phyloP scores from a whole-genome alignment of 495 filamentous ascomycete species.

The Aspergillus wentii region DNA sequence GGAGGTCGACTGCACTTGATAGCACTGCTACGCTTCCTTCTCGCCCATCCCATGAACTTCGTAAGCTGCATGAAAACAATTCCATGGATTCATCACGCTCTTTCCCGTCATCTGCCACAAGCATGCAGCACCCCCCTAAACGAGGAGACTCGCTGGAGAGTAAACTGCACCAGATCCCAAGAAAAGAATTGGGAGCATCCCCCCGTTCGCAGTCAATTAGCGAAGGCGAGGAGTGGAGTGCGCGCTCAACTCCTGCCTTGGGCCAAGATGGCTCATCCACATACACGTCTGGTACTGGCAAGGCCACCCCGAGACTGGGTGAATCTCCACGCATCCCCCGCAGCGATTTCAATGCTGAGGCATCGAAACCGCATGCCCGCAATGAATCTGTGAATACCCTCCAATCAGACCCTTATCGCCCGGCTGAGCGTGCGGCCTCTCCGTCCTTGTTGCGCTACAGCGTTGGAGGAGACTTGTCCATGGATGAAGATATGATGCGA shows the following conservation, averaged over 20 bases:
- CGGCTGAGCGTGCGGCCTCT: conserved; percentile 42
- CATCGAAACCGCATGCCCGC: conserved; percentile 22
- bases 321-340: conserved; percentile 56
- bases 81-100: conserved; percentile 33
- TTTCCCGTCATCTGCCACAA: conserved; percentile 16
- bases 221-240: conserved; percentile 16
- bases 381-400: conserved; percentile 53
- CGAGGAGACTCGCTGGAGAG: conserved; percentile 55
- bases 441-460: conserved; percentile 70
- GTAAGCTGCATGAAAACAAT: conserved; percentile 31
- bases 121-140: conserved; percentile 39
- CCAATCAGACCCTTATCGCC: conserved; percentile 28
- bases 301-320: conserved; percentile 12
- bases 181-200: conserved; percentile 31
- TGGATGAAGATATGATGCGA: conserved; percentile 87
- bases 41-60: conserved; percentile 35
- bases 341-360: conserved; percentile 41
- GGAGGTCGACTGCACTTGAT: conserved; percentile 16
- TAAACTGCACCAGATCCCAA: conserved; percentile 25
- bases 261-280: neutral
- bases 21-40: conserved; percentile 23
- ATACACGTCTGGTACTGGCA: conserved; percentile 4
- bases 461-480: conserved; percentile 70
- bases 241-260: conserved; percentile 1
- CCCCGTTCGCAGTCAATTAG: conserved; percentile 13